These are phyloP conservation scores for Ophiostoma piceae DNA, from an alignment of 2,329 filamentous ascomycete species.

Conservation along the genomic window DNA sequence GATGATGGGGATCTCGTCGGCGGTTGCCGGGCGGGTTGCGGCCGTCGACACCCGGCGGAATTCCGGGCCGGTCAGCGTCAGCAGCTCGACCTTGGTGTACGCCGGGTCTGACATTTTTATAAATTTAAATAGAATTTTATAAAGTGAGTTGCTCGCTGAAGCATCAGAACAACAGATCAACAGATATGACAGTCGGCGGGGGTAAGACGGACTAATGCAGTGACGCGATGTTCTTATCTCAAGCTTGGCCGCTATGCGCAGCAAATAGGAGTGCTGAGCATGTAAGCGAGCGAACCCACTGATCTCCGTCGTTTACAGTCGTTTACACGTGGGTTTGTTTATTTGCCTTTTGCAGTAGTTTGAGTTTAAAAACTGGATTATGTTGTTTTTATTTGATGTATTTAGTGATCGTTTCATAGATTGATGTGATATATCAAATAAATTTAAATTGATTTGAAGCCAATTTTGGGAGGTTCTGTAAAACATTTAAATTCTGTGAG, in stretches of 20 bases:
- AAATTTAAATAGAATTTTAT: background rate
- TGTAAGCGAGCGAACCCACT: background rate
- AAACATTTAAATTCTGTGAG: too few species aligned
- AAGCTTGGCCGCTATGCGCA: background rate
- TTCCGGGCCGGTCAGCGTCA: conserved; percentile 36
- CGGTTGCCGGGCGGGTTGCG: conserved; percentile 36
- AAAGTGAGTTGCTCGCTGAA: background rate
- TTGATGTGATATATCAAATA: too few species aligned
- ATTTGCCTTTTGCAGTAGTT: too few species aligned
- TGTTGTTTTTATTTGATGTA: too few species aligned
- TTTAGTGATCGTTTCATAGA: too few species aligned
- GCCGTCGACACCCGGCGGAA: conserved; percentile 36
- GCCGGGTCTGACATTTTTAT: conserved; percentile 13
- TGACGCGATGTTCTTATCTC: conserved; percentile 8
- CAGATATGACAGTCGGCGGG: background rate
- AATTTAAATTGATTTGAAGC: too few species aligned
- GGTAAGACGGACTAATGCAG: conserved; percentile 4
- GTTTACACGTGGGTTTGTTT: background rate
- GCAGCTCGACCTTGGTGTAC: conserved; percentile 26
- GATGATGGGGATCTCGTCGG: conserved; percentile 49
- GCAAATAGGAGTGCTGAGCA: background rate
- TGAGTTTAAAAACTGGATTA: too few species aligned
- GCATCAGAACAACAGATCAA: background rate
- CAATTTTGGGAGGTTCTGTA: too few species aligned
- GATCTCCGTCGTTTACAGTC: background rate